A percentile compares a stretch with the other conserved stretches of the same genome.
These are phyloP conservation scores for Mycena floridula DNA, from an alignment of 768 basidiomycete species.

Conservation along the genomic window DNA sequence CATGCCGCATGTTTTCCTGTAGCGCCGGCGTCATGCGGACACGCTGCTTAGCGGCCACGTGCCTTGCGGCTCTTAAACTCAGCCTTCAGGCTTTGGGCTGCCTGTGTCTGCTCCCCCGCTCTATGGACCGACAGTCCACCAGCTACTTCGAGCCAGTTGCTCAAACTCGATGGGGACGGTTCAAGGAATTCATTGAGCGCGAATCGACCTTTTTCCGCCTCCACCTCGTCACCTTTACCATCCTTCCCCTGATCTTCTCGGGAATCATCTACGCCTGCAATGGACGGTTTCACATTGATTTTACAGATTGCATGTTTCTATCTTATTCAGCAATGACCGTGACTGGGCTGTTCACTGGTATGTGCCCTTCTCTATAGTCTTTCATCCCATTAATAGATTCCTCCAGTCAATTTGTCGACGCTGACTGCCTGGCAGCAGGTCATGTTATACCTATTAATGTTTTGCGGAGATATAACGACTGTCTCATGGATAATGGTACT, in stretches of 20 bases:
- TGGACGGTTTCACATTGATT: slow-evolving; percentile 42
- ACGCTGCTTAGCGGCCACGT: too few relatives aligned
- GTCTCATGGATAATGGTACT: slow-evolving; percentile 66
- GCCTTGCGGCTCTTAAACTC: too few relatives aligned
- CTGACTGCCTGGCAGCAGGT: slow-evolving; percentile 42
- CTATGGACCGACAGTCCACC: too few relatives aligned
- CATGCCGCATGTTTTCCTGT: too few relatives aligned
- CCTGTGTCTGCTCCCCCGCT: too few relatives aligned
- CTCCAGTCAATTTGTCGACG: slow-evolving; percentile 47
- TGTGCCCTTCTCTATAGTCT: too few relatives aligned
- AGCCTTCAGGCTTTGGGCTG: too few relatives aligned
- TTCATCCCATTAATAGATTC: too few relatives aligned
- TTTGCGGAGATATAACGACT: slow-evolving; percentile 39
- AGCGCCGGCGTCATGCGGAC: too few relatives aligned
- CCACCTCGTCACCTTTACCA: slow-evolving; percentile 42
- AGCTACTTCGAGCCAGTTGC: too few relatives aligned
- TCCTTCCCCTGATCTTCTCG: slow-evolving; percentile 54
- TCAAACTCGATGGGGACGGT: too few relatives aligned
- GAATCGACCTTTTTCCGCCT: slow-evolving; percentile 48
- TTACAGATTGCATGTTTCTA: slow-evolving; percentile 54
- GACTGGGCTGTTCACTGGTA: slow-evolving; percentile 38
- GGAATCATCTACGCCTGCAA: slow-evolving; percentile 65
- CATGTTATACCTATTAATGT: slow-evolving; percentile 50
- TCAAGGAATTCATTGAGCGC: slow-evolving; percentile 5
- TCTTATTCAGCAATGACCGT: slow-evolving; percentile 55